phyloP scores from a whole-genome alignment of 2,329 filamentous ascomycete genomes.

The Aspergillus sp. region DNA sequence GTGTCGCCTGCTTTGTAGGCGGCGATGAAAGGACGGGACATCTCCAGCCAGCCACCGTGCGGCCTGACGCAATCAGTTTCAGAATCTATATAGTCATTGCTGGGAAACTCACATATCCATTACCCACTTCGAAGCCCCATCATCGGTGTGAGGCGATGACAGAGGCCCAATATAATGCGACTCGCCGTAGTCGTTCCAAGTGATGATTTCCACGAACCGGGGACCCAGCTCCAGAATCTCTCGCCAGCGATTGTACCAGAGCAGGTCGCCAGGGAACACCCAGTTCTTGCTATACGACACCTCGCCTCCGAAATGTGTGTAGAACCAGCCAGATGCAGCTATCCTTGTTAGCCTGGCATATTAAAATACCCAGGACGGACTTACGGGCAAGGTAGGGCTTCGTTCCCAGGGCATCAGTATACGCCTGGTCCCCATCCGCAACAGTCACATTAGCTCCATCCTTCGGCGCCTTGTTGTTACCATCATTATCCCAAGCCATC shows the following conservation, averaged over 20 bases:
- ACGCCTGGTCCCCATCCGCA: slow-evolving; percentile 36
- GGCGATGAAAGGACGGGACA: slow-evolving; percentile 55
- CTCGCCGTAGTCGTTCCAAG: slow-evolving; percentile 57
- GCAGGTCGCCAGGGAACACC: slow-evolving; percentile 46
- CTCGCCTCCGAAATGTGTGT: slow-evolving; percentile 48
- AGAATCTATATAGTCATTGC: background rate
- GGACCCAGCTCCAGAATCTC: slow-evolving; percentile 47
- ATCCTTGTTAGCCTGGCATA: background rate
- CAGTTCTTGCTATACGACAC: slow-evolving; percentile 54
- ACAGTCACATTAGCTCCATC: slow-evolving; percentile 42
- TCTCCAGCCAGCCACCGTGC: slow-evolving; percentile 54
- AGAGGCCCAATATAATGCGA: slow-evolving; percentile 56
- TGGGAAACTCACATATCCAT: slow-evolving; percentile 47
- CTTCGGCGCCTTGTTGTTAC: slow-evolving; percentile 52
- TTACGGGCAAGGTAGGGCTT: slow-evolving; percentile 52
- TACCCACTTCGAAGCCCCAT: slow-evolving; percentile 49
- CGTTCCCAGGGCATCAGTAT: slow-evolving; percentile 30
- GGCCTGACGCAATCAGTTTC: slow-evolving; percentile 34
- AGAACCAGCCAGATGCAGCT: slow-evolving; percentile 54
- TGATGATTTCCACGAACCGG: slow-evolving; percentile 50
- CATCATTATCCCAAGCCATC: slow-evolving; percentile 46
- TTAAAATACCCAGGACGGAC: slow-evolving; percentile 6
- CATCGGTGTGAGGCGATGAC: slow-evolving; percentile 39
- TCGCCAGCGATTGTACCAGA: slow-evolving; percentile 47
- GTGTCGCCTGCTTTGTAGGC: slow-evolving; percentile 52